Base-by-base conservation (phyloP, 805 yeast species). In the Saccharomyces eubayanus region DNA sequence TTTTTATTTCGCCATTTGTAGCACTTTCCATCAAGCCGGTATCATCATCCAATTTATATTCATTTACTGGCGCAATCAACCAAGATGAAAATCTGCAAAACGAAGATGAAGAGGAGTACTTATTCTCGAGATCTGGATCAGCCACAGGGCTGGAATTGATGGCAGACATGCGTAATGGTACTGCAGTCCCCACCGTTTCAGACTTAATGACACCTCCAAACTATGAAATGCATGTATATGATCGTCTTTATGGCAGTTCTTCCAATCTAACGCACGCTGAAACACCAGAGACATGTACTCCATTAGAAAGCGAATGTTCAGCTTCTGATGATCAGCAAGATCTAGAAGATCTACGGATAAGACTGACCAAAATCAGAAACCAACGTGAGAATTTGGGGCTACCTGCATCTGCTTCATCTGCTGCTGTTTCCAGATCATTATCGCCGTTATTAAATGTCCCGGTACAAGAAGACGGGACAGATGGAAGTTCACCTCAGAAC, bases 1-100 rank as follows among this genome's bases (percentile, higher is more conserved):
- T 89, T 31, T 88, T 85, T 68, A 84, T 89, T 28, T 80, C 85
- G 5, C 97, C 98, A 6, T 87, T 87, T 67, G 87, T 94, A 5
- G 80, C 92, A 0, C 75, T 92, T 16, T 36, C 43, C 10, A 16
- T 36, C 11, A 36, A 36, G 8, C 43, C 43, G 8, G 6, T 36
- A 16, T 36, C 24, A 16, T 36, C 43, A 8, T 36, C 43, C 12
- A 36, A 36, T n/a, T 74, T 80, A 16, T 84, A 85, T 2, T 73
- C 68, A 57, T 68, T 61, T 45, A 56, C 48, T 45, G 68, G 67
- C 48, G 55, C 51, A 28, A 50, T 49, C 50, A 57, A 51, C 24
- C 28, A 41, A 5, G 46, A 53, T 20, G 49, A 48, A 48, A 50
- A 55, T 49, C 58, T 67, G 14, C 59, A 59, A 47, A 21, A 36